Evolutionary conservation across 495 filamentous ascomycete species (phyloP).

Genomic region (Penicillium atrosanguineum): DNA sequence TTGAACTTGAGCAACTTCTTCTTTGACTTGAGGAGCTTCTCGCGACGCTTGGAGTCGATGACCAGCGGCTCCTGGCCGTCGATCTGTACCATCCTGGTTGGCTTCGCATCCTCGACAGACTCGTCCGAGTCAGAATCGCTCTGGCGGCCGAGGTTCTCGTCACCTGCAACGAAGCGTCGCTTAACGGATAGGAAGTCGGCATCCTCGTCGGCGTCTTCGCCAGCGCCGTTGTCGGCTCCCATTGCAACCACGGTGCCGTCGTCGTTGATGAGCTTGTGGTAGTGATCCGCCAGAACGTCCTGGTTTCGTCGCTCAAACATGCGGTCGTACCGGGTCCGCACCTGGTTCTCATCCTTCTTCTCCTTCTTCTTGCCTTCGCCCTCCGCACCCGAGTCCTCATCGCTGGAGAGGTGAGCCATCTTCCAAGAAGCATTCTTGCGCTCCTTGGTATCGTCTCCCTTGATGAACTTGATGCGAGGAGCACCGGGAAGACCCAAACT

Average conservation of each 20-base stretch:
- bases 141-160: constrained; percentile 29
- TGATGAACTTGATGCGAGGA: constrained; percentile 86
- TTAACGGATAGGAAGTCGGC: constrained; percentile 90
- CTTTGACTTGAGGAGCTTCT: constrained; percentile 90
- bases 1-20: constrained; percentile 89
- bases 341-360: constrained; percentile 61
- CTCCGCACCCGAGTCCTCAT: constrained; percentile 55
- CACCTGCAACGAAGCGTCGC: constrained; percentile 63
- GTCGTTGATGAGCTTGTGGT: constrained; percentile 77
- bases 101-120: constrained; percentile 18
- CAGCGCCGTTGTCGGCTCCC: constrained; percentile 36
- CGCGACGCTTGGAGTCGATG: constrained; percentile 88
- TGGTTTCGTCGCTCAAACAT: constrained; percentile 97
- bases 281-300: constrained; percentile 89
- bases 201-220: constrained; percentile 56
- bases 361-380: constrained; percentile 43
- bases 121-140: constrained; percentile 22
- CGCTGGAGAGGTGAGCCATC: constrained; percentile 46
- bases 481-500: constrained; percentile 87
- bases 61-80: constrained; percentile 64
- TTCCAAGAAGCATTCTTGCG: constrained; percentile 80
- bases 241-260: constrained; percentile 48
- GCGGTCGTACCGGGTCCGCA: constrained; percentile 89
- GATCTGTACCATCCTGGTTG: constrained; percentile 40
- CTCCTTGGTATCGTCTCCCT: constrained; percentile 80